Conservation (phyloP, 371 early-diverging fungal species). For the Batkoa obscura region DNA sequence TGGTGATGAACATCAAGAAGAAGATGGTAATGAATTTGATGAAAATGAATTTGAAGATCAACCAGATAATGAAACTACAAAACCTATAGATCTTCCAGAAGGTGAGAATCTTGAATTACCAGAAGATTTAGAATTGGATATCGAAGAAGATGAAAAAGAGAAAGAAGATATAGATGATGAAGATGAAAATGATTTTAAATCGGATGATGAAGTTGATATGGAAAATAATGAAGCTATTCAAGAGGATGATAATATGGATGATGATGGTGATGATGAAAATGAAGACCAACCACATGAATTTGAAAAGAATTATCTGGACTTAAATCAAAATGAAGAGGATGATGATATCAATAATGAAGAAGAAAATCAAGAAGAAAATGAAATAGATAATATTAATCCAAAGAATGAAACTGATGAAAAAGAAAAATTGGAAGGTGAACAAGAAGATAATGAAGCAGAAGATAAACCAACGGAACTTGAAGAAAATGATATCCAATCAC, state of each 20-base stretch:
- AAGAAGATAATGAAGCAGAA: no score
- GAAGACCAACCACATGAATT: no score
- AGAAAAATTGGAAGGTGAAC: no score
- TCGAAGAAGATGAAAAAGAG: conserved; percentile 9
- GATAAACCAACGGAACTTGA: no score
- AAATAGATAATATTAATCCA: not conserved
- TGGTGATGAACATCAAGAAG: conserved; percentile 7
- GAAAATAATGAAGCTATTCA: conserved; percentile 19
- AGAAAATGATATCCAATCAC: no score
- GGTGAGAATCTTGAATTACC: conserved; percentile 21
- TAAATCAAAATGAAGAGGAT: conserved; percentile 13
- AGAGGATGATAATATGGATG: conserved; percentile 11
- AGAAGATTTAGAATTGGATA: conserved; percentile 20
- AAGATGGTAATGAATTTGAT: conserved; percentile 21
- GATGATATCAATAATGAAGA: conserved; percentile 16
- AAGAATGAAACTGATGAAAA: no score
- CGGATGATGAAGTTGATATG: conserved; percentile 15
- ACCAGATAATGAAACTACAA: conserved; percentile 23
- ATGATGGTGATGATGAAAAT: no score
- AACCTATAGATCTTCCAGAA: conserved; percentile 21
- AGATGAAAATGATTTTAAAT: conserved; percentile 6
- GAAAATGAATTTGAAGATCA: conserved; percentile 19
- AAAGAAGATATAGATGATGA: no score
- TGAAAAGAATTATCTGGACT: no score
- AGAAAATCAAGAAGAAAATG: conserved; percentile 19